Conservation (phyloP, 2,329 filamentous ascomycete genomes). For the Pyrenophora tritici-repentis region DNA sequence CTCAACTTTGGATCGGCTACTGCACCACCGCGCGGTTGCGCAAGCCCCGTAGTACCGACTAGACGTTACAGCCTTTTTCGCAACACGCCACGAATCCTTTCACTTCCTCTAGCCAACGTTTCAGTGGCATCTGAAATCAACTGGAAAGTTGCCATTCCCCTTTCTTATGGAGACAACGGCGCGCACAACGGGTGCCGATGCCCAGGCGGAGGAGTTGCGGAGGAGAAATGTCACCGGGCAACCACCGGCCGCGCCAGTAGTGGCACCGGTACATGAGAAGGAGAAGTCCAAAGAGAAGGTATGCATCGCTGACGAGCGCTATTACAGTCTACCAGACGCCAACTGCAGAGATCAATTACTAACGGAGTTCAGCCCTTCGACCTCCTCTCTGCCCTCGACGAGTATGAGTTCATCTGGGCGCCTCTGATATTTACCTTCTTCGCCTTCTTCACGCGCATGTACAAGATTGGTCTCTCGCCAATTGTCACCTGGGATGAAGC, state of each 20-base stretch:
- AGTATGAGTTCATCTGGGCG: constrained; percentile 67
- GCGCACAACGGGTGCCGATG: constrained; percentile 49
- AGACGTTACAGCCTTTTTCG: constrained; percentile 18
- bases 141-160: background rate
- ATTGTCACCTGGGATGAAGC: constrained; percentile 80
- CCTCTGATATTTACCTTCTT: constrained; percentile 66
- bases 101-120: constrained; percentile 5
- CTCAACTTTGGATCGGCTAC: background rate
- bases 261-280: constrained; percentile 39
- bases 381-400: constrained; percentile 65
- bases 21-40: constrained; percentile 8
- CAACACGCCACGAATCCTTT: constrained; percentile 21
- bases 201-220: constrained; percentile 51
- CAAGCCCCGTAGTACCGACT: constrained; percentile 19
- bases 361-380: constrained; percentile 52
- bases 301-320: constrained; percentile 10
- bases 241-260: constrained; percentile 31
- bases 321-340: constrained; percentile 2
- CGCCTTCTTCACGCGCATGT: constrained; percentile 69
- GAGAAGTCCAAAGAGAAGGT: constrained; percentile 58
- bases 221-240: constrained; percentile 51
- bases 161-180: constrained; percentile 38
- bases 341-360: constrained; percentile 16
- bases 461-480: constrained; percentile 69
- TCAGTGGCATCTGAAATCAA: background rate